Percentiles rank a stretch among this genome's conserved stretches.
phyloP scores from a whole-genome alignment of 305 asterid genomes.

The Striga hermonthica region DNA sequence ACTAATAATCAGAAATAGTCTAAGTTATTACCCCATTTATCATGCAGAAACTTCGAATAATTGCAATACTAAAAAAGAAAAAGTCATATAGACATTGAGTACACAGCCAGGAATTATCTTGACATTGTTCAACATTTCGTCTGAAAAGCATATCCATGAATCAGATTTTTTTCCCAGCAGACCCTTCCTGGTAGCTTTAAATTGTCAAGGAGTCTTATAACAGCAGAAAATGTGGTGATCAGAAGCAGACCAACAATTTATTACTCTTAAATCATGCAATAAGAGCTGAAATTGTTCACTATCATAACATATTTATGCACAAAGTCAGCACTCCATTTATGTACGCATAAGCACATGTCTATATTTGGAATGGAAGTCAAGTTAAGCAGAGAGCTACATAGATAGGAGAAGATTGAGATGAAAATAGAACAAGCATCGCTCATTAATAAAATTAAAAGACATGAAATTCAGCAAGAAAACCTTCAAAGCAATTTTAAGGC shows the following conservation, averaged over 20 bases:
- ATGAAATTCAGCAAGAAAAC: constrained; percentile 39
- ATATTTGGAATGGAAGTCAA: constrained; percentile 2
- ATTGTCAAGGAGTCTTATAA: not conserved
- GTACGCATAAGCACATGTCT: not conserved
- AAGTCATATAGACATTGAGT: not conserved
- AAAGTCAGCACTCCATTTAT: not conserved
- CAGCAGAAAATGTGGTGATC: constrained; percentile 10
- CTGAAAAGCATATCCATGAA: no score
- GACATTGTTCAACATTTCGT: constrained; percentile 4
- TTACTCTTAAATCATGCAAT: no score
- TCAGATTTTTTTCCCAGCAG: not conserved
- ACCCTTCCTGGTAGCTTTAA: not conserved
- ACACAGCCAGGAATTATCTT: constrained; percentile 8
- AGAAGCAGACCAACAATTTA: not conserved
- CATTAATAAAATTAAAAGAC: constrained; percentile 12
- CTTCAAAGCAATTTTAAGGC: constrained; percentile 88
- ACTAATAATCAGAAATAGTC: constrained; percentile 7
- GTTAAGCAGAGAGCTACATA: not conserved
- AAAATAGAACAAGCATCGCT: constrained; percentile 23
- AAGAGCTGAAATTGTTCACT: no score
- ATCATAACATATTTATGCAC: no score
- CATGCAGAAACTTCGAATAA: not conserved
- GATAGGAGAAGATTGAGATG: constrained; percentile 12
- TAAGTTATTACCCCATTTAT: constrained; percentile 13
- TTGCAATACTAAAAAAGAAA: constrained; percentile 1